A percentile compares a stretch with the other conserved stretches of the same genome.
Evolutionary conservation across 2,329 filamentous ascomycete genomes (phyloP).

Genomic region (Monilinia vaccinii-corymbosi): DNA sequence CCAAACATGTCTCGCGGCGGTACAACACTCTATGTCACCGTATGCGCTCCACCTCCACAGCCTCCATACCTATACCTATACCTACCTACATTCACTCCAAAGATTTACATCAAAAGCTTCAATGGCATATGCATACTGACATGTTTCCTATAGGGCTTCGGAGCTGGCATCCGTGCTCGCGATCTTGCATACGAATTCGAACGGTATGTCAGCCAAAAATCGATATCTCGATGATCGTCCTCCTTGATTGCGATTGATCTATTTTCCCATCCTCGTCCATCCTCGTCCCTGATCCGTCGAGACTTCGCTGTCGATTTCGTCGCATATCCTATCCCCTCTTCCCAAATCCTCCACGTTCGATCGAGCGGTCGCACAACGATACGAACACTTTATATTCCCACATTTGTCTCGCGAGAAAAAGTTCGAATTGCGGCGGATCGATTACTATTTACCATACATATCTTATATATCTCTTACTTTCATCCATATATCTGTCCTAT

Average conservation of each 20-base stretch:
- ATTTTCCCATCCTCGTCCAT: conserved; percentile 29
- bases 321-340: conserved; percentile 30
- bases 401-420: conserved; percentile 22
- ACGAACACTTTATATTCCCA: conserved; percentile 25
- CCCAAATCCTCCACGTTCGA: conserved; percentile 28
- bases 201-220: conserved; percentile 75
- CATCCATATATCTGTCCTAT: conserved; percentile 18
- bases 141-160: conserved; percentile 57
- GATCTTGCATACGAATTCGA: conserved; percentile 99
- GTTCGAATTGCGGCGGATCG: conserved; percentile 23
- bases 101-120: not conserved
- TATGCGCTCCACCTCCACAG: conserved; percentile 15
- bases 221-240: conserved; percentile 37
- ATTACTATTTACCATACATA: conserved; percentile 14
- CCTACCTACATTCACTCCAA: conserved; percentile 12
- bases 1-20: conserved; percentile 77
- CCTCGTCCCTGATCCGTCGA: conserved; percentile 27
- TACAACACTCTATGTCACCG: conserved; percentile 91
- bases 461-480: conserved; percentile 22
- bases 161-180: conserved; percentile 95
- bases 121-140: conserved; percentile 11
- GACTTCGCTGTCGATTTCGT: conserved; percentile 38
- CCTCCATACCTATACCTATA: conserved; percentile 2
- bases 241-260: conserved; percentile 32
- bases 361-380: conserved; percentile 31